Evolutionary conservation across 1,139 yeast genomes (phyloP).

Genomic region (Yamadazyma atmosphaerica): DNA sequence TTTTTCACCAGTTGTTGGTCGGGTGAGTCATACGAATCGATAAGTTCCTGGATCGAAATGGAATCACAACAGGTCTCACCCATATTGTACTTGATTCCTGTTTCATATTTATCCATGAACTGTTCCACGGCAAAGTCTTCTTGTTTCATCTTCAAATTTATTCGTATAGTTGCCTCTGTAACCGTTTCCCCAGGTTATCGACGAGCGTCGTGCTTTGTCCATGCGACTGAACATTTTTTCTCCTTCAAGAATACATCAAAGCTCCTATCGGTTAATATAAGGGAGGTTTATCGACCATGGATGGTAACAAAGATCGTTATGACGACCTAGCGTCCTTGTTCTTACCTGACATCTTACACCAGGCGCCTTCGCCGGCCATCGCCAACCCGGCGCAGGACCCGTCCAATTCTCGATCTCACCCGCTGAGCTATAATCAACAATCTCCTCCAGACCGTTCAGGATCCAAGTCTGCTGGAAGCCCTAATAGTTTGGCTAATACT

Average conservation of each 20-base stretch:
- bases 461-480: background rate
- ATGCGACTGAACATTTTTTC: background rate
- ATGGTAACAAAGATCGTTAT: constrained; percentile 20
- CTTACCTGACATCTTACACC: constrained; percentile 43
- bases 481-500: background rate
- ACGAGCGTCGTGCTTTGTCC: too few species aligned
- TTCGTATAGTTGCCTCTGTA: too few species aligned
- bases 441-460: background rate
- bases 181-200: too few species aligned
- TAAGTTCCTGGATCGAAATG: constrained; percentile 39
- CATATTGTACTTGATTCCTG: constrained; percentile 38
- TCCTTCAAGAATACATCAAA: background rate
- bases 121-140: constrained; percentile 55
- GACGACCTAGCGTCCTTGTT: constrained; percentile 47
- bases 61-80: constrained; percentile 60
- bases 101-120: constrained; percentile 56
- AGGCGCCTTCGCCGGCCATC: constrained; percentile 6
- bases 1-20: constrained; percentile 5
- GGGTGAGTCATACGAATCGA: constrained; percentile 24
- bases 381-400: background rate
- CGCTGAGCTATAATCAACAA: background rate
- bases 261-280: background rate
- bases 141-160: constrained; percentile 43
- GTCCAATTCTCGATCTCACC: background rate
- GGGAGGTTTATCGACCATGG: constrained; percentile 5